Conservation (phyloP, 306 rosid genomes). For the Mimosa bimucronata region DNA sequence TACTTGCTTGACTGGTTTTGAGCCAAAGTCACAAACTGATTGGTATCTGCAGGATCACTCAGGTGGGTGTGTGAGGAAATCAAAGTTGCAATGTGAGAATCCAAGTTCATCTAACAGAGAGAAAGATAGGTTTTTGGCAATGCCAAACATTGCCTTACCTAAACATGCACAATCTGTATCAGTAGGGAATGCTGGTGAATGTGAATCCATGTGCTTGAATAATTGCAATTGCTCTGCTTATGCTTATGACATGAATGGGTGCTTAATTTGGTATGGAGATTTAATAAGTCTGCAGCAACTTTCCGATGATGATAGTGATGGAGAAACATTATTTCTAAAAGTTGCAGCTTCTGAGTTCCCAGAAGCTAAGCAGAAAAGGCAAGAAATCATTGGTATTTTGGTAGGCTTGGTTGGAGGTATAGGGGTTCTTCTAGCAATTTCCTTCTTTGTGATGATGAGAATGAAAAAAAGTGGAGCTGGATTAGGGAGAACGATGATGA, state of each 20-base stretch:
- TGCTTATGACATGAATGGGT: conserved; percentile 43
- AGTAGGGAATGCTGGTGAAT: conserved; percentile 44
- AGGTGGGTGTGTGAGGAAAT: conserved; percentile 49
- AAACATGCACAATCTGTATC: conserved; percentile 14
- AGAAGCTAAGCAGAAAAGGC: conserved; percentile 42
- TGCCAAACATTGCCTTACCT: conserved; percentile 47
- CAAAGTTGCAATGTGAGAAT: conserved; percentile 42
- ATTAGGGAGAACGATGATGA: not conserved
- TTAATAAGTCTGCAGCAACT: conserved; percentile 60
- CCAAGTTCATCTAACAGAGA: conserved; percentile 21
- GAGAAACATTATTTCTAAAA: conserved; percentile 50
- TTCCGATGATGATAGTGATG: conserved; percentile 38
- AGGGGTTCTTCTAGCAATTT: conserved; percentile 44
- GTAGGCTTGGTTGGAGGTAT: conserved; percentile 51
- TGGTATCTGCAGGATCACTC: conserved; percentile 48
- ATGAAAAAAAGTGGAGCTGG: not conserved
- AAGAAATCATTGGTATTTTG: conserved; percentile 45
- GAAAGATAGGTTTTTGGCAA: conserved; percentile 46
- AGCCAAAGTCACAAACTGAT: conserved; percentile 41
- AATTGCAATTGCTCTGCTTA: conserved; percentile 64
- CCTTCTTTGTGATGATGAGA: conserved; percentile 41
- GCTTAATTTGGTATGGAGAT: conserved; percentile 62
- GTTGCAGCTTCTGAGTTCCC: conserved; percentile 76
- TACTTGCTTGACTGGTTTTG: conserved; percentile 47
- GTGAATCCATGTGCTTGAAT: conserved; percentile 52